Percentiles rank a stretch among this genome's conserved stretches.
phyloP scores from a whole-genome alignment of 768 basidiomycete genomes.

The Psilocybe azurescens region DNA sequence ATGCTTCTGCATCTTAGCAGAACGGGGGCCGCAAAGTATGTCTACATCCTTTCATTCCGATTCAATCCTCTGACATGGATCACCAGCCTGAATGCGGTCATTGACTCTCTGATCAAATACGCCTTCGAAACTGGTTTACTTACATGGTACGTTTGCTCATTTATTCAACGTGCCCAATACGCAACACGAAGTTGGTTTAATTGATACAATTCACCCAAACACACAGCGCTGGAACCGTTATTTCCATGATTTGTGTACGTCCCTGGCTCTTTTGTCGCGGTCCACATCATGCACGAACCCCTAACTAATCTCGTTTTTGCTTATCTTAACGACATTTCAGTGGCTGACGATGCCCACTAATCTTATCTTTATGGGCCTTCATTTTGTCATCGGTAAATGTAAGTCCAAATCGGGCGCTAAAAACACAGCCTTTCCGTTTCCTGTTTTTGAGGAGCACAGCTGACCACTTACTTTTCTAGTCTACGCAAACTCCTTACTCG shows the following conservation, averaged over 20 bases:
- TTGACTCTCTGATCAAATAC: conserved; percentile 53
- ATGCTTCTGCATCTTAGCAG: conserved; percentile 44
- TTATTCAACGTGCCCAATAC: no score
- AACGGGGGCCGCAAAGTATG: conserved; percentile 43
- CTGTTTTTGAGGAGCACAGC: not conserved
- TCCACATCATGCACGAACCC: not conserved
- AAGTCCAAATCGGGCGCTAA: conserved; percentile 10
- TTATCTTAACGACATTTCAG: conserved; percentile 26
- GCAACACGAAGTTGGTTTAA: not conserved
- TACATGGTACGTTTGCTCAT: conserved; percentile 41
- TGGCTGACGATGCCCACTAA: conserved; percentile 52
- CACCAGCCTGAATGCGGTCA: conserved; percentile 48
- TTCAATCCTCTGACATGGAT: no score
- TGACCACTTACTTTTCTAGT: conserved; percentile 11
- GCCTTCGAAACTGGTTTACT: conserved; percentile 57
- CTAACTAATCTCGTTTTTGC: not conserved
- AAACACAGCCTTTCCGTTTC: conserved; percentile 7
- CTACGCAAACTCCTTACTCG: conserved; percentile 25
- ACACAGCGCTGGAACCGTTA: conserved; percentile 45
- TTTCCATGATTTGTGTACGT: conserved; percentile 55
- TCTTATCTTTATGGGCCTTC: conserved; percentile 52
- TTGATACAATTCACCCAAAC: not conserved
- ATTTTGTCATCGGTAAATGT: conserved; percentile 56
- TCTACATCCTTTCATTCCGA: not conserved
- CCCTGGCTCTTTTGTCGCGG: no score